These are phyloP conservation scores for Acrasis kona DNA, from an alignment of 78 protist genomes.

Conservation along the genomic window DNA sequence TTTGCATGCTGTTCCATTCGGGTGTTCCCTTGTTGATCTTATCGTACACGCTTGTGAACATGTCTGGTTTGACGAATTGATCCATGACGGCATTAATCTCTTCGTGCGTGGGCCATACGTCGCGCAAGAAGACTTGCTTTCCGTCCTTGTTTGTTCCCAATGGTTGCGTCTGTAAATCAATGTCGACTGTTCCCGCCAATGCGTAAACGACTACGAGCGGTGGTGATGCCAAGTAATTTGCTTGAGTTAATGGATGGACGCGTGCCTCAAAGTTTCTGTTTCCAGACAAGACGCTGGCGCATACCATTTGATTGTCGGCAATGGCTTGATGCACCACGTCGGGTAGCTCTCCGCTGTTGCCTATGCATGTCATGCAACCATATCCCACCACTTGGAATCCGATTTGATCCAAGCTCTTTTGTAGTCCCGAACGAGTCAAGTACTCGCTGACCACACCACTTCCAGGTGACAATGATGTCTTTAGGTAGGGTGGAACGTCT, in stretches of 20 bases:
- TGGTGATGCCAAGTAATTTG: slow-evolving; percentile 82
- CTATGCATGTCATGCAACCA: slow-evolving; percentile 85
- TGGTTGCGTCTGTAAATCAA: slow-evolving; percentile 56
- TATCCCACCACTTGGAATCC: slow-evolving; percentile 69
- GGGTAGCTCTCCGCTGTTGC: slow-evolving; percentile 62
- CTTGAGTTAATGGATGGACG: slow-evolving; percentile 61
- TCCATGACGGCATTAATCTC: slow-evolving; percentile 29
- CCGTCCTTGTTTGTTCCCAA: slow-evolving; percentile 51
- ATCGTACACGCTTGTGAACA: slow-evolving; percentile 52
- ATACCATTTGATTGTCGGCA: slow-evolving; percentile 45
- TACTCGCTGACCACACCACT: slow-evolving; percentile 67
- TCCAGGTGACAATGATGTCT: slow-evolving; percentile 78
- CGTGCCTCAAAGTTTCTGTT: slow-evolving; percentile 86
- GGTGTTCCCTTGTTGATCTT: slow-evolving; percentile 52
- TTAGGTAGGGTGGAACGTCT: slow-evolving; percentile 48
- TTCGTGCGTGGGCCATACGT: slow-evolving; percentile 77
- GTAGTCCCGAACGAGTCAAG: slow-evolving; percentile 47
- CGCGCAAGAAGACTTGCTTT: slow-evolving; percentile 70
- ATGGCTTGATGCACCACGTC: slow-evolving; percentile 52
- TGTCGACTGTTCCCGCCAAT: slow-evolving; percentile 68
- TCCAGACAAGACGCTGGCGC: slow-evolving; percentile 71
- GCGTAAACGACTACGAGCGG: slow-evolving; percentile 80
- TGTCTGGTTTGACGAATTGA: slow-evolving; percentile 36
- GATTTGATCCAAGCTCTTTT: slow-evolving; percentile 30
- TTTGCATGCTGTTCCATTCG: slow-evolving; percentile 58